Conservation (phyloP, 768 basidiomycete species). For the Lactifluus volemus region DNA sequence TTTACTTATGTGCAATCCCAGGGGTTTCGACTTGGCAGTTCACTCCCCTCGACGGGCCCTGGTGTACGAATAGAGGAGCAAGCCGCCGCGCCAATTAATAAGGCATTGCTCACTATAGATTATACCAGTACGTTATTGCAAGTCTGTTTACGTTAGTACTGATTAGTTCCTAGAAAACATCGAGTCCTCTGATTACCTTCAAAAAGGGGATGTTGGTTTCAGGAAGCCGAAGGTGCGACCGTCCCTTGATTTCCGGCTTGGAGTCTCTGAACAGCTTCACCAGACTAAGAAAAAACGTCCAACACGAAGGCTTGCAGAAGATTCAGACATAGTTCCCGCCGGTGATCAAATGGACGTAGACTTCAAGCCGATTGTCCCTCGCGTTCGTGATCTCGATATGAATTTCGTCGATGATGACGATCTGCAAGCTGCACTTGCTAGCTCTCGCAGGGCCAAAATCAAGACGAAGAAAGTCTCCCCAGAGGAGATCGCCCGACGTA, state of each 20-base stretch:
- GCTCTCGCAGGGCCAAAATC: slow-evolving; percentile 74
- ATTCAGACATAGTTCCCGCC: slow-evolving; percentile 36
- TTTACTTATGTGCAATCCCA: slow-evolving; percentile 26
- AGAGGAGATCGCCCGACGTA: slow-evolving; percentile 72
- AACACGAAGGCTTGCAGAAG: slow-evolving; percentile 54
- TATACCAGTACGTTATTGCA: slow-evolving; percentile 64
- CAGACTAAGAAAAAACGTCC: slow-evolving; percentile 92
- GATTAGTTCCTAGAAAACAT: slow-evolving; percentile 56
- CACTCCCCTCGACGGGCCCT: slow-evolving; percentile 33
- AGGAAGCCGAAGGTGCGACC: slow-evolving; percentile 79
- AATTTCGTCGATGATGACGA: slow-evolving; percentile 99
- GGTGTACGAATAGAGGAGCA: slow-evolving; percentile 37
- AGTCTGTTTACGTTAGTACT: slow-evolving; percentile 4
- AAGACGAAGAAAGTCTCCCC: slow-evolving; percentile 70
- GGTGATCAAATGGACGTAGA: slow-evolving; percentile 76
- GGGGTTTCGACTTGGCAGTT: slow-evolving; percentile 83
- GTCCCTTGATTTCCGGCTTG: neutral
- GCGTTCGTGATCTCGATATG: slow-evolving; percentile 64
- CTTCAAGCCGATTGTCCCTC: slow-evolving; percentile 55
- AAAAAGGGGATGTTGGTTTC: slow-evolving; percentile 89
- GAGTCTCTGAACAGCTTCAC: neutral
- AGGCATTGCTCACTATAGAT: slow-evolving; percentile 74
- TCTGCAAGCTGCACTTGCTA: slow-evolving; percentile 84
- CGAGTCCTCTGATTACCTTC: slow-evolving; percentile 77
- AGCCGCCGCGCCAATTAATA: slow-evolving; percentile 59